A percentile compares a stretch with the other conserved stretches of the same genome.
These are phyloP conservation scores for Lichtheimia ornata DNA, from an alignment of 371 early-diverging fungal species.

Conservation along the genomic window DNA sequence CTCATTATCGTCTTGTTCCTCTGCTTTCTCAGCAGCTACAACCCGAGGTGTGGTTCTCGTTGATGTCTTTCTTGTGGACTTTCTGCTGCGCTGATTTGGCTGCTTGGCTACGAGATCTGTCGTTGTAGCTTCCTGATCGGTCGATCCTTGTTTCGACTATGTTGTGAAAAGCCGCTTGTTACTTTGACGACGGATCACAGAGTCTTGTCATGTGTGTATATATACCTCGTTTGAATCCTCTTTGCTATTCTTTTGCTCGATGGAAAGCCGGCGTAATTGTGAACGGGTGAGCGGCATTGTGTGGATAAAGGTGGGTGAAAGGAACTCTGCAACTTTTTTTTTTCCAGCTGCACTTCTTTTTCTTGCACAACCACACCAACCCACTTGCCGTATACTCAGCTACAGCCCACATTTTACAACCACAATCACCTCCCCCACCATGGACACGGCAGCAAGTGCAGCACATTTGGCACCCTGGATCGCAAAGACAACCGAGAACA, in stretches of 20 bases:
- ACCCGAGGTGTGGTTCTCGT: neutral
- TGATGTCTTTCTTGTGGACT: neutral
- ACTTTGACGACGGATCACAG: too few relatives aligned
- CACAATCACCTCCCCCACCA: constrained; percentile 5
- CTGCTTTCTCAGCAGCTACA: neutral
- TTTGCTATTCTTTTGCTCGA: neutral
- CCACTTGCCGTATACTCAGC: too few relatives aligned
- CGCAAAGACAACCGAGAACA: constrained; percentile 28
- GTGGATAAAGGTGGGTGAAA: neutral
- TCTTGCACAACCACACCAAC: neutral
- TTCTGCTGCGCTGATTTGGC: neutral
- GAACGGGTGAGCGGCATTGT: constrained; percentile 5
- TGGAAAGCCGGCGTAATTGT: neutral
- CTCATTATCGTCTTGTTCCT: neutral
- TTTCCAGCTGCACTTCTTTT: neutral
- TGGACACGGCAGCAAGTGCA: constrained; percentile 15
- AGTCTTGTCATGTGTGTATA: too few relatives aligned
- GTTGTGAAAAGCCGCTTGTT: too few relatives aligned
- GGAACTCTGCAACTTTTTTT: neutral
- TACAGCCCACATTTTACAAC: neutral
- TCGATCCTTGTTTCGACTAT: too few relatives aligned
- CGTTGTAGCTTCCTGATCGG: neutral
- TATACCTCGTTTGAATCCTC: too few relatives aligned
- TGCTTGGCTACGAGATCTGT: too few relatives aligned
- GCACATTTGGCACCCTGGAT: constrained; percentile 33